Evolutionary conservation across 1,284 basidiomycete genomes (phyloP).

Genomic region (Moesziomyces aphidis): DNA sequence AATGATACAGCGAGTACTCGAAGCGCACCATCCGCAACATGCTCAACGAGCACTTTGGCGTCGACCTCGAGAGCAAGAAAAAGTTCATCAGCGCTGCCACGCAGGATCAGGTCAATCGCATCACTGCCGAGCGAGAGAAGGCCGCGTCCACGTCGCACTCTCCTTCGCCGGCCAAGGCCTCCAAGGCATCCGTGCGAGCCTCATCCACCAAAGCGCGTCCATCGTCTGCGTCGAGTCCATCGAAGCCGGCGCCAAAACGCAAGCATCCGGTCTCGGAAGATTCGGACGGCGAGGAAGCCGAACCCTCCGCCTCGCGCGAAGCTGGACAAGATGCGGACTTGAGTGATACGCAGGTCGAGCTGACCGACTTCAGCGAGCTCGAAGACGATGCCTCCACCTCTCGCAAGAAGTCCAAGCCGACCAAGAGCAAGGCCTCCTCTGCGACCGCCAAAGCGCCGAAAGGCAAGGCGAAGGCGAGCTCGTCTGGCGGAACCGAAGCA

Average conservation of each 20-base stretch:
- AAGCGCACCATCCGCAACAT: conserved; percentile 24
- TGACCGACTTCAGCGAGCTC: conserved; percentile 32
- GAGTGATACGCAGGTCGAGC: not conserved
- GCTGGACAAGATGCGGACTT: not conserved
- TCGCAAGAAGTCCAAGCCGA: conserved; percentile 9
- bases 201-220: not conserved
- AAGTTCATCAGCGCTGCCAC: conserved; percentile 18
- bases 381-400: conserved; percentile 31
- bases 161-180: conserved; percentile 6
- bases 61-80: conserved; percentile 29
- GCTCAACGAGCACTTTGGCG: conserved; percentile 27
- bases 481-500: conserved; percentile 14
- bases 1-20: conserved; percentile 13
- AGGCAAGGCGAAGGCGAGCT: not conserved
- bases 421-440: conserved; percentile 3
- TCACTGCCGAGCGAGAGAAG: conserved; percentile 1
- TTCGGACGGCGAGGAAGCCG: not conserved
- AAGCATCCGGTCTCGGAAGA: not conserved
- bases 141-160: conserved; percentile 7
- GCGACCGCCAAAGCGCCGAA: conserved; percentile 3
- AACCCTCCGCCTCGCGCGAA: not conserved
- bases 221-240: not conserved
- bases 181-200: not conserved
- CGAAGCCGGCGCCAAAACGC: not conserved
- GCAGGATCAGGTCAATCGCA: conserved; percentile 10